These are phyloP conservation scores for Alnus glutinosa DNA, from an alignment of 306 rosid species.

Conservation along the genomic window DNA sequence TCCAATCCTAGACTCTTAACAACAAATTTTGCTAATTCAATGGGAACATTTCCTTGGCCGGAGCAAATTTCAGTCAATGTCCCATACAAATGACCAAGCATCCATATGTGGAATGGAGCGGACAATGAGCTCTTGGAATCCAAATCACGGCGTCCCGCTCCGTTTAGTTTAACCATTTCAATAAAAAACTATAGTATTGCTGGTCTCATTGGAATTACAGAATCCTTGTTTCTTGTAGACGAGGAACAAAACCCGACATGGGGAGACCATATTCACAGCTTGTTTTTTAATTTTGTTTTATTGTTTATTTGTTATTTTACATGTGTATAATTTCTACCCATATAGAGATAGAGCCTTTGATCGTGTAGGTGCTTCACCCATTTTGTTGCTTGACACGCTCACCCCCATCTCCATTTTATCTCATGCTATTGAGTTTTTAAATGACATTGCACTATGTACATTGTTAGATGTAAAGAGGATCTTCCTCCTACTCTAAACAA, in stretches of 20 bases:
- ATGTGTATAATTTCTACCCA: neutral
- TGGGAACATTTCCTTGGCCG: conserved; percentile 17
- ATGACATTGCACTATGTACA: too few relatives aligned
- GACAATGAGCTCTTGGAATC: neutral
- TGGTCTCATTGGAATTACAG: conserved; percentile 3
- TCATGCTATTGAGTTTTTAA: neutral
- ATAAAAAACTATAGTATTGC: conserved; percentile 8
- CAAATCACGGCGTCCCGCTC: neutral
- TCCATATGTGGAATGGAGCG: neutral
- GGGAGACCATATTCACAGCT: neutral
- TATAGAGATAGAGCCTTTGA: neutral
- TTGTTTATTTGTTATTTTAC: neutral
- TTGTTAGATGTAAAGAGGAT: neutral
- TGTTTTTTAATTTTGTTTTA: neutral
- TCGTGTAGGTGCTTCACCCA: neutral
- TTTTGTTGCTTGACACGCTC: neutral
- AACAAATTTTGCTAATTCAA: conserved; percentile 26
- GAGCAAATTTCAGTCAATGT: conserved; percentile 8
- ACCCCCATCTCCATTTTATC: neutral
- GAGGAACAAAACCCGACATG: conserved; percentile 1
- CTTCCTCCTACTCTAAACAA: neutral
- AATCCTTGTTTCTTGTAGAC: conserved; percentile 24
- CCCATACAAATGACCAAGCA: conserved; percentile 6
- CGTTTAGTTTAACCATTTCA: neutral
- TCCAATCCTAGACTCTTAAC: conserved; percentile 27